A percentile compares a stretch with the other conserved stretches of the same genome.
Evolutionary conservation across 148 eudicot species (phyloP).

Genomic region (Silene uniflora): DNA sequence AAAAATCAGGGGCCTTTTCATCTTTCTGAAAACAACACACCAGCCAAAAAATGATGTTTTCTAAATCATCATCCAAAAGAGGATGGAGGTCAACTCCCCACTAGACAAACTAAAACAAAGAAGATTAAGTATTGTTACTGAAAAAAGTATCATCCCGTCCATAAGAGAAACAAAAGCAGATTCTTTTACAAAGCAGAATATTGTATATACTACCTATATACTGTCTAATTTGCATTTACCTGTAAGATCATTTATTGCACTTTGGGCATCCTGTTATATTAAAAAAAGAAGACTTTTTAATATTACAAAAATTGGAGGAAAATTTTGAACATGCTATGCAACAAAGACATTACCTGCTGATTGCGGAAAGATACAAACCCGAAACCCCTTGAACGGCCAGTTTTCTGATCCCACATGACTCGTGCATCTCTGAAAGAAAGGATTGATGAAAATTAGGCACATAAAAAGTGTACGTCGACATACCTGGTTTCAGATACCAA

Average conservation of each 20-base stretch:
- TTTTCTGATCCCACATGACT: constrained; percentile 99
- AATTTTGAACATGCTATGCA: neutral
- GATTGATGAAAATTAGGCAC: neutral
- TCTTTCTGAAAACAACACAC: neutral
- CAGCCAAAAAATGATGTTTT: no score
- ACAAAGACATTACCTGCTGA: constrained; percentile 60
- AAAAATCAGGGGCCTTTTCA: neutral
- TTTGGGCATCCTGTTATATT: constrained; percentile 78
- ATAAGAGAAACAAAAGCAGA: neutral
- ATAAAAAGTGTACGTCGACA: neutral
- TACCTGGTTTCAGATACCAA: neutral
- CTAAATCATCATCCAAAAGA: neutral
- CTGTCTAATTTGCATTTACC: constrained; percentile 38
- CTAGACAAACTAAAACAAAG: neutral
- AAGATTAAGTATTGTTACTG: neutral
- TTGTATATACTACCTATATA: neutral
- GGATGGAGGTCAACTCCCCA: neutral
- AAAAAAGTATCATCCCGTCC: neutral
- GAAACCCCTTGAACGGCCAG: constrained; percentile 95
- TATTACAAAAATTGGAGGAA: neutral
- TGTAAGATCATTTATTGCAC: constrained; percentile 81
- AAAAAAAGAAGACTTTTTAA: constrained; percentile 5
- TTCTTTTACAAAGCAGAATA: neutral
- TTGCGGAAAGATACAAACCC: constrained; percentile 93
- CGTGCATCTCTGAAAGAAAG: constrained; percentile 69